Base-by-base conservation (phyloP, 2,329 filamentous ascomycete genomes). In the Claviceps cyperi region DNA sequence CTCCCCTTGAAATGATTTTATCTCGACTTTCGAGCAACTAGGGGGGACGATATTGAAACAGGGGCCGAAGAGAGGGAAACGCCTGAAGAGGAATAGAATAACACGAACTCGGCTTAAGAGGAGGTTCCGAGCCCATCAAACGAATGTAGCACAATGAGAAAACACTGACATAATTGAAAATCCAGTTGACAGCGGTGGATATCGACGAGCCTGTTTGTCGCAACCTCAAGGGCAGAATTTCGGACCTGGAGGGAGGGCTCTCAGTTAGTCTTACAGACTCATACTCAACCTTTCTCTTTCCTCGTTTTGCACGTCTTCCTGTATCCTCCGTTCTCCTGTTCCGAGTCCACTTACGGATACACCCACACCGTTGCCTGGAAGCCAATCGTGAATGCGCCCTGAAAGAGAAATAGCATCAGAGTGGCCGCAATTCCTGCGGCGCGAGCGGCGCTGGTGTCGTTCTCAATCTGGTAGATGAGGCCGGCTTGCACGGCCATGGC, bases 401-500 rank as follows among this genome's bases (percentile, higher is more conserved):
- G 41, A n/a, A 68, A 69, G 6, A 70, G 55, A 49, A 69, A 71
- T 4, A 68, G 61, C 60, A 72, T 67, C 1, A 60, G 65, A 0
- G 67, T 62, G 0, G 69, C 68, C 4, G 61, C 68, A 13, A 67
- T 67, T 4, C 66, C 68, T 0, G 65, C 61, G 0, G 58, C 50
- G 13, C 59, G 57, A 0, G 64, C 58, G 6, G 65, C 61, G 2
- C 57, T 37, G 0, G 66, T 66, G 2, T 59, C 53, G 48, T 66
- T 57, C 38, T 69, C 56, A 2, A 69, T 65, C 43, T 70, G 65
- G 51, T 67, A 69, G 45, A 70, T 66, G 17, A 70, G 57, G 0
- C 57, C 66, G 6, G 67, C 62, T 48, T 69, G 66, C 0, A 70
- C 59, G 2, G 63, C 64, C 68, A 71, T 69, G 13, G 65, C 66